phyloP scores from a whole-genome alignment of 1,139 yeast species.

The Hemisphaericaspora lyxosophila region DNA sequence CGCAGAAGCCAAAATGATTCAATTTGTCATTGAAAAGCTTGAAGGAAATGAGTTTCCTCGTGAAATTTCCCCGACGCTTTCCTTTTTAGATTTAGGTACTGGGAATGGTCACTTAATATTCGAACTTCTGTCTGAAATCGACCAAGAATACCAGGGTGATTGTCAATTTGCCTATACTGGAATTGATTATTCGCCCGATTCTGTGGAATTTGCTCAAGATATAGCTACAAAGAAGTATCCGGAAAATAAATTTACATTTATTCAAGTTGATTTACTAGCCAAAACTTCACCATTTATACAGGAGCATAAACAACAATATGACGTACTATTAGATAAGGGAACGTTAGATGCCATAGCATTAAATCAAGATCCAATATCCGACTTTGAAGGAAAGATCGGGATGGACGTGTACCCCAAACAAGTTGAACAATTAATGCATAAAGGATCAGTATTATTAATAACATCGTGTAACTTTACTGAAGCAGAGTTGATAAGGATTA shows the following conservation, averaged over 20 bases:
- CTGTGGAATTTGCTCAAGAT: constrained; percentile 68
- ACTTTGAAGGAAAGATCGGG: constrained; percentile 47
- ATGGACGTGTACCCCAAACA: constrained; percentile 63
- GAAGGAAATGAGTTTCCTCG: constrained; percentile 24
- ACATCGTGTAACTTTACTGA: constrained; percentile 97
- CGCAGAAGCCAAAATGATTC: constrained; percentile 81
- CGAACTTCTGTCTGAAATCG: constrained; percentile 56
- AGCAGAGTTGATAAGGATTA: constrained; percentile 59
- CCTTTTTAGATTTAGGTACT: constrained; percentile 81
- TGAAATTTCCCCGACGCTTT: constrained; percentile 23
- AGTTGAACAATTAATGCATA: constrained; percentile 55
- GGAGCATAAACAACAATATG: constrained; percentile 45
- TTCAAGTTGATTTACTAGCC: constrained; percentile 46
- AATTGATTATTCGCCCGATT: constrained; percentile 79
- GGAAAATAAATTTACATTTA: constrained; percentile 39
- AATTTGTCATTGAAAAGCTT: constrained; percentile 48
- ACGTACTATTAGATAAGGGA: constrained; percentile 86
- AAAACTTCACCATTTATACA: constrained; percentile 33
- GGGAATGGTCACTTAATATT: constrained; percentile 93
- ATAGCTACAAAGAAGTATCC: constrained; percentile 48
- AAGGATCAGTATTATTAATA: constrained; percentile 63
- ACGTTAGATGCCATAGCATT: constrained; percentile 95
- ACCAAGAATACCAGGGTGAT: constrained; percentile 43
- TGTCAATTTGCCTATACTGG: constrained; percentile 53
- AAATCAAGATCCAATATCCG: constrained; percentile 53